Conservation (phyloP, 345 rosid species). For the Aethionema arabicum region DNA sequence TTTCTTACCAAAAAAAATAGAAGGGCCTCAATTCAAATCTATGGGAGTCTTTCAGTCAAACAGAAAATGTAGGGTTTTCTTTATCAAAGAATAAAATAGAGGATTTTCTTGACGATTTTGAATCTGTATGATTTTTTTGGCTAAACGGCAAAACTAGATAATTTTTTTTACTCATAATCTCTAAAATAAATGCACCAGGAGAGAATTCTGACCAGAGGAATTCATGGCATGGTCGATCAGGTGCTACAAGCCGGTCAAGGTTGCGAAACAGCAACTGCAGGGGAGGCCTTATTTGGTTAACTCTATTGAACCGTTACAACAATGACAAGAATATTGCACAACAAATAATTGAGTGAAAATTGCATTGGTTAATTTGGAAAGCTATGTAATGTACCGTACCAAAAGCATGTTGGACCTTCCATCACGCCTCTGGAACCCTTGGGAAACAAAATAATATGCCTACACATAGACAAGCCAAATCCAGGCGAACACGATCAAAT, state of each 20-base stretch:
- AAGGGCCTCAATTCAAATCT: background rate
- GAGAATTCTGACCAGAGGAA: constrained; percentile 53
- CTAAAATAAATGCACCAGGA: constrained; percentile 4
- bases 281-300: background rate
- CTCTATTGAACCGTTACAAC: background rate
- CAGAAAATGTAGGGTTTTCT: no score
- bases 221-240: constrained; percentile 68
- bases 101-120: no score
- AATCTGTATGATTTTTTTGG: no score
- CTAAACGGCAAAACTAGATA: no score
- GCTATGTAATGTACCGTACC: constrained; percentile 36
- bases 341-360: background rate
- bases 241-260: constrained; percentile 63
- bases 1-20: background rate
- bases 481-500: background rate
- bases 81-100: no score
- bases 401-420: constrained; percentile 63
- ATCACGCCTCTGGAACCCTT: constrained; percentile 56
- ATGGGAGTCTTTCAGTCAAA: no score
- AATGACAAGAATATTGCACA: background rate
- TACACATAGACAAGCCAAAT: constrained; percentile 21
- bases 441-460: constrained; percentile 56
- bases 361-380: constrained; percentile 14
- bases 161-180: background rate
- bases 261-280: constrained; percentile 51